Percentiles rank a stretch among this genome's conserved stretches.
Evolutionary conservation across 2,329 filamentous ascomycete species (phyloP).

Genomic region (Ceratocystis colombiana): DNA sequence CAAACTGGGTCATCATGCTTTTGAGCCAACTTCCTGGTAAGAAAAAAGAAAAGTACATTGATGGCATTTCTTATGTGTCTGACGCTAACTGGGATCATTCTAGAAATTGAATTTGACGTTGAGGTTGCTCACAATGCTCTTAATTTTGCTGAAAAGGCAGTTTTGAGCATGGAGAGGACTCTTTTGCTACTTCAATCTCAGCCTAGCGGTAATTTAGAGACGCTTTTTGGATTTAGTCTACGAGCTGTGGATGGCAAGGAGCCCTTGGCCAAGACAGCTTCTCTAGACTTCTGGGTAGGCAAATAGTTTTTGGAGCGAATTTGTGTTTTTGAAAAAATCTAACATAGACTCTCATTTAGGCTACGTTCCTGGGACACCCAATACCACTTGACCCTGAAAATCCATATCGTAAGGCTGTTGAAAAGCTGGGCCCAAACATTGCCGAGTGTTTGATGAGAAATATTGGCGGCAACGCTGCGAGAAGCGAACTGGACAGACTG

Average conservation of each 20-base stretch:
- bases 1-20: slow-evolving; percentile 53
- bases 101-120: slow-evolving; percentile 57
- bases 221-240: slow-evolving; percentile 61
- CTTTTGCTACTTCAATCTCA: slow-evolving; percentile 51
- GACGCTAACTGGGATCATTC: slow-evolving; percentile 28
- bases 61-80: neutral
- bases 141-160: slow-evolving; percentile 56
- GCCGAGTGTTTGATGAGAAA: slow-evolving; percentile 52
- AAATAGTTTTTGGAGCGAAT: neutral
- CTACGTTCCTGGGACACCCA: slow-evolving; percentile 41
- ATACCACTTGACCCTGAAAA: slow-evolving; percentile 38
- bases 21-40: slow-evolving; percentile 52
- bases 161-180: slow-evolving; percentile 44
- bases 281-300: slow-evolving; percentile 65
- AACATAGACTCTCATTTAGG: slow-evolving; percentile 33
- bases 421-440: slow-evolving; percentile 52
- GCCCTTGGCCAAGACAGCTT: slow-evolving; percentile 62
- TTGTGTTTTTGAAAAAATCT: neutral
- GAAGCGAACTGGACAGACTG: slow-evolving; percentile 62
- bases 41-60: slow-evolving; percentile 23
- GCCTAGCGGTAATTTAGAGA: slow-evolving; percentile 48
- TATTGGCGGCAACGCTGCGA: slow-evolving; percentile 56
- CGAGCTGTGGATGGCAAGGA: slow-evolving; percentile 61
- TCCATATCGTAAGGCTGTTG: slow-evolving; percentile 42
- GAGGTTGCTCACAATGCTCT: slow-evolving; percentile 65